A percentile compares a stretch with the other conserved stretches of the same genome.
Conservation (phyloP, 2,329 filamentous ascomycete species). For the Elsinoe necatrix region DNA sequence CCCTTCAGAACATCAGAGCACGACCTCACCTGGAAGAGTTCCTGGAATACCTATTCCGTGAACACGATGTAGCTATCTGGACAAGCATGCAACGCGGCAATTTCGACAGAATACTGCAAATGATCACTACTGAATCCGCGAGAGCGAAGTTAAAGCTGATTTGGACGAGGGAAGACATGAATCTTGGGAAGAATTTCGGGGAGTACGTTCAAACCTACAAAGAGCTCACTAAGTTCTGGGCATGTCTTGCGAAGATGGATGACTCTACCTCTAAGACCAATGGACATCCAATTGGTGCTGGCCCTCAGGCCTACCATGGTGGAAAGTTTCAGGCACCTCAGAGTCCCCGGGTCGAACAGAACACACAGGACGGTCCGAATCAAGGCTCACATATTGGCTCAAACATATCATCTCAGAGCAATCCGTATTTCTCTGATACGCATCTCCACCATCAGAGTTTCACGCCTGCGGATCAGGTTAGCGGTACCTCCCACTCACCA, state of each 20-base stretch:
- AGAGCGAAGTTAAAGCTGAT: slow-evolving; percentile 52
- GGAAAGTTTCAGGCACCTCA: too few species aligned
- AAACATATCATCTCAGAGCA: too few species aligned
- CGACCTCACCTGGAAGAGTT: slow-evolving; percentile 64
- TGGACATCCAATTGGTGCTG: too few species aligned
- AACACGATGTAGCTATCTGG: slow-evolving; percentile 81
- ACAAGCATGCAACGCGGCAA: slow-evolving; percentile 73
- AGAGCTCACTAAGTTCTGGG: slow-evolving; percentile 67
- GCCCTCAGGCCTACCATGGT: too few species aligned
- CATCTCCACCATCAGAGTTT: too few species aligned
- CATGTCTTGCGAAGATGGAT: slow-evolving; percentile 29
- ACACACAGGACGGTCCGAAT: too few species aligned
- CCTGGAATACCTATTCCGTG: slow-evolving; percentile 61
- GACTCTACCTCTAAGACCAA: not conserved
- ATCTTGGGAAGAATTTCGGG: slow-evolving; percentile 57
- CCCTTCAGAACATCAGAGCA: slow-evolving; percentile 28
- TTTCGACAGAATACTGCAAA: slow-evolving; percentile 57
- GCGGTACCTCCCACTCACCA: too few species aligned
- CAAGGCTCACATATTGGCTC: too few species aligned
- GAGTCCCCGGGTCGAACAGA: too few species aligned
- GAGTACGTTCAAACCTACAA: slow-evolving; percentile 82
- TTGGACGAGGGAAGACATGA: slow-evolving; percentile 73
- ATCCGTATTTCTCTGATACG: too few species aligned
- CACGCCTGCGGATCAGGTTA: too few species aligned
- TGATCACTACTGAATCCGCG: slow-evolving; percentile 53